Percentiles rank a stretch among this genome's conserved stretches.
Conservation (phyloP, 2,329 filamentous ascomycete genomes). For the Exophiala bonariae region DNA sequence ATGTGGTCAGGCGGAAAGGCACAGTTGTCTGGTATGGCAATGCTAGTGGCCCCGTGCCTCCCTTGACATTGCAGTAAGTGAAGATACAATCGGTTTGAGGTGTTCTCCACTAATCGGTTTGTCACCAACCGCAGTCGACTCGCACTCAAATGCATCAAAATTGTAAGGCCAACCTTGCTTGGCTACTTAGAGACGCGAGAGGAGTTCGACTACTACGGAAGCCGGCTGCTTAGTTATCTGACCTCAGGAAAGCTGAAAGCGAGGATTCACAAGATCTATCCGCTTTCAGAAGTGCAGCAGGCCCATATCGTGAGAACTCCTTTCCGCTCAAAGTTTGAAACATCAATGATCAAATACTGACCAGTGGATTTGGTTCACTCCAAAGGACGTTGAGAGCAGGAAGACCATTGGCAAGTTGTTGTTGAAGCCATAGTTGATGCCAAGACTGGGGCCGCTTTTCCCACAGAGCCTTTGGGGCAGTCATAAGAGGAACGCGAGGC, state of each 20-base stretch:
- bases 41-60: constrained; percentile 60
- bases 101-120: no score
- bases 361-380: no score
- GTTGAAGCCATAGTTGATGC: constrained; percentile 56
- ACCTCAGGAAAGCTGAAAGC: constrained; percentile 67
- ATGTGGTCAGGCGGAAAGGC: constrained; percentile 73
- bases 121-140: no score
- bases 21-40: constrained; percentile 70
- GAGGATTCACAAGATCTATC: constrained; percentile 72
- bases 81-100: no score
- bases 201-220: constrained; percentile 67
- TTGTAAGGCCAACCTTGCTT: constrained; percentile 72
- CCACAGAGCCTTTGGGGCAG: no score
- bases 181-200: constrained; percentile 68
- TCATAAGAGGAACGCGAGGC: no score
- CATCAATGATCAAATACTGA: no score
- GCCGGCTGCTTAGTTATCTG: constrained; percentile 72
- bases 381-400: constrained; percentile 71
- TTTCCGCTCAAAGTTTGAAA: no score
- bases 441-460: no score
- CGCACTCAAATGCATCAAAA: constrained; percentile 47
- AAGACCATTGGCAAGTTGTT: constrained; percentile 82
- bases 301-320: constrained; percentile 53
- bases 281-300: constrained; percentile 66
- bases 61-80: no score